Evolutionary conservation across 139 green algal genomes (phyloP).

Genomic region (Microglena sp.): DNA sequence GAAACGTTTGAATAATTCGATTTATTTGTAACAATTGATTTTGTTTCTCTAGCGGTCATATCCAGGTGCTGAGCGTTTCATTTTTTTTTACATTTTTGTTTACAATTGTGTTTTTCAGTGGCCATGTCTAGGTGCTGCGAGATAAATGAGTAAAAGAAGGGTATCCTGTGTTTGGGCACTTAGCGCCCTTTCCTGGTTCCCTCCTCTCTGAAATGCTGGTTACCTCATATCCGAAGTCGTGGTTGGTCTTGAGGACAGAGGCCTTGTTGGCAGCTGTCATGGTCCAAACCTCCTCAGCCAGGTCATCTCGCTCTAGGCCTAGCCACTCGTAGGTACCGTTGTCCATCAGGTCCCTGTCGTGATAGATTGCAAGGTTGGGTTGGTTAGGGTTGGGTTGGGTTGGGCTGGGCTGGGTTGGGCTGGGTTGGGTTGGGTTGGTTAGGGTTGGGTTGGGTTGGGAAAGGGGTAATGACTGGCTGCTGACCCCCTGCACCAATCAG

Average conservation of each 20-base stretch:
- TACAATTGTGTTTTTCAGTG: no score
- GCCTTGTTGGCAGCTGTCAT: conserved; percentile 9
- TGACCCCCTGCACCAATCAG: neutral
- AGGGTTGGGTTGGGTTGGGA: neutral
- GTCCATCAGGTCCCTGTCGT: neutral
- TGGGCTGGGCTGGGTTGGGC: neutral
- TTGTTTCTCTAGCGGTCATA: no score
- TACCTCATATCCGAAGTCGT: conserved; percentile 14
- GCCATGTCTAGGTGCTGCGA: no score
- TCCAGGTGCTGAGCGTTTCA: no score
- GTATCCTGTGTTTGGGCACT: no score
- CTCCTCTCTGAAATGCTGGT: no score
- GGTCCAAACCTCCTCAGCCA: conserved; percentile 14
- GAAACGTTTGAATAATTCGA: no score
- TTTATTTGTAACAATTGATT: no score
- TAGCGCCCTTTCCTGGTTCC: no score
- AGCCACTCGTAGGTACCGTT: conserved; percentile 8
- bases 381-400: neutral
- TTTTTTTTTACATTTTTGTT: no score
- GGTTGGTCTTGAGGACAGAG: conserved; percentile 17
- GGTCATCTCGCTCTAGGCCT: neutral
- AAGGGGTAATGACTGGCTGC: neutral
- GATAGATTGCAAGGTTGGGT: neutral
- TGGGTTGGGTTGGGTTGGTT: neutral
- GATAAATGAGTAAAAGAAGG: no score